Base-by-base conservation (phyloP, 805 yeast species). In the Limtongia smithiae region DNA sequence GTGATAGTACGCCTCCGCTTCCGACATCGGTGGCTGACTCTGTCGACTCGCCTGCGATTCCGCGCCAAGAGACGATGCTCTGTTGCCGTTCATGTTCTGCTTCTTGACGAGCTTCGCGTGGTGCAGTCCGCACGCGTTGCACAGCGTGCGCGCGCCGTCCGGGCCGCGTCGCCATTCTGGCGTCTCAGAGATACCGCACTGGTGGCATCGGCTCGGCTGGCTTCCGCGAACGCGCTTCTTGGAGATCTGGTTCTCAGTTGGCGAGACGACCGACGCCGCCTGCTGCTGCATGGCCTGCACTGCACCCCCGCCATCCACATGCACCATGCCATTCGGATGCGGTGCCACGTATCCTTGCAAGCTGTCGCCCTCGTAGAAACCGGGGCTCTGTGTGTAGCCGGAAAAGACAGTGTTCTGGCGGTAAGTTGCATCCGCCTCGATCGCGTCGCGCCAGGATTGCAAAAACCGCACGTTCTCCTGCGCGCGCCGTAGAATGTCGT, bases 141-240 rank as follows among this genome's bases (percentile, higher is more conserved):
- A 85, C 43, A 85, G 67, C 0, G 89, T 82, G 34, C 88, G 70
- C 12, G 80, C 78, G 2, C 93, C 94, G 46, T 77, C 76, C 1
- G 95, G 93, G 0, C 93, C 93, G 39, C 83, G 74, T 46, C 94
- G 69, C 94, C 95, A 85, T 65, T 85, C 93, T 0, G 93, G 93
- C 0, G 94, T 83, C 39, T 77, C 78, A 6, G 57, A 37, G 14
- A 54, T 54, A 11, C 56, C 54, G 24, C 58, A 54, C 37, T 52
- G 54, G 12, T 40, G 57, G 24, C 58, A 54, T 18, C 53, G 46
- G 27, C 50, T 50, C n/a, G 57, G 53, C 28, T 34, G 50, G 5
- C 35, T 17, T 8, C 55, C 50, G 11, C 51, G 44, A 14, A 20
- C 28, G 6, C 55, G 48, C 39, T 51, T 49, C 33, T 44, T 51